phyloP scores from a whole-genome alignment of 176 grass and related monocot genomes.

The Calamus simplicifolius region DNA sequence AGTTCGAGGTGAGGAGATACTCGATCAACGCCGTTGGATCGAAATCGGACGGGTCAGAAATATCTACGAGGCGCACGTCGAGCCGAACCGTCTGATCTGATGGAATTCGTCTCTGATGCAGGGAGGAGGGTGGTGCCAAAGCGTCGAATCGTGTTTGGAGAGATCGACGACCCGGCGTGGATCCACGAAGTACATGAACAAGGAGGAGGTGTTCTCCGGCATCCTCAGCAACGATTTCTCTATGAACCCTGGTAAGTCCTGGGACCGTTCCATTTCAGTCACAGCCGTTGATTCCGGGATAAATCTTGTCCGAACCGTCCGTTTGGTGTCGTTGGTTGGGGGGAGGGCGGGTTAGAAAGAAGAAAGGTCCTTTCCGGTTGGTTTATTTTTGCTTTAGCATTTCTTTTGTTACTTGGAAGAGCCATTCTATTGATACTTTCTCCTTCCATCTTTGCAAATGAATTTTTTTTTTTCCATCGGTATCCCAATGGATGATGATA shows the following conservation, averaged over 20 bases:
- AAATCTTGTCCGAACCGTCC: no score
- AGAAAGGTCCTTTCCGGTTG: no score
- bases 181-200: constrained; percentile 43
- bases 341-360: no score
- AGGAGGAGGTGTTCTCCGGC: constrained; percentile 59
- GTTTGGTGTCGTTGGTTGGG: no score
- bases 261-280: not conserved
- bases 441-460: no score
- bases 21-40: not conserved
- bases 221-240: constrained; percentile 44
- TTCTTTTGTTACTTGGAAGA: no score
- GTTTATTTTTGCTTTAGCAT: no score
- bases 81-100: not conserved
- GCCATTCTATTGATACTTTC: no score
- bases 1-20: constrained; percentile 29
- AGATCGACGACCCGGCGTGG: constrained; percentile 47
- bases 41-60: not conserved
- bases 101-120: not conserved
- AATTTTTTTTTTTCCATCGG: no score
- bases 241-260: constrained; percentile 52
- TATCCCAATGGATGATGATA: no score
- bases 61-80: no score
- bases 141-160: constrained; percentile 36
- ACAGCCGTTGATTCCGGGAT: not conserved
- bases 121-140: constrained; percentile 81